A percentile compares a stretch with the other conserved stretches of the same genome.
Evolutionary conservation across 176 grass and related monocot genomes (phyloP).

Genomic region (Metroxylon sagu): DNA sequence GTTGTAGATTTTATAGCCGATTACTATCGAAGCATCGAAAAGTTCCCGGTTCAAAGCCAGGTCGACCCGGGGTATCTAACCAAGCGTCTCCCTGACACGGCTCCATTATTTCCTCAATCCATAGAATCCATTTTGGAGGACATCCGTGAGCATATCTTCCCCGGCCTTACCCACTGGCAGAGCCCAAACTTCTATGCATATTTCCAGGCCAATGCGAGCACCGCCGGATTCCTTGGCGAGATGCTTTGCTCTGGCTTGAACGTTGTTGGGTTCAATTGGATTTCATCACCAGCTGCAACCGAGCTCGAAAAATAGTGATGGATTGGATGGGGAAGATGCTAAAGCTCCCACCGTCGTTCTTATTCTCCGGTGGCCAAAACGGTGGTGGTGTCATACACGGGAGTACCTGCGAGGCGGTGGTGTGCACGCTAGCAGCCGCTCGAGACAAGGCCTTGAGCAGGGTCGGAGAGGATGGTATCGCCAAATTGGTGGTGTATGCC

Average conservation of each 20-base stretch:
- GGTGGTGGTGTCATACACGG: constrained; percentile 80
- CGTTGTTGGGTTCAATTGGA: constrained; percentile 73
- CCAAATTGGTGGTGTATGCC: constrained; percentile 60
- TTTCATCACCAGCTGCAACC: constrained; percentile 68
- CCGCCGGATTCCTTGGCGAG: constrained; percentile 69
- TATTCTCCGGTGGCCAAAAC: constrained; percentile 31
- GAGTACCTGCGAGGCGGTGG: constrained; percentile 54
- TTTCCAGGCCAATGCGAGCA: constrained; percentile 61
- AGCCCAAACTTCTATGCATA: constrained; percentile 64
- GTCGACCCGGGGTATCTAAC: constrained; percentile 34
- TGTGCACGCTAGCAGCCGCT: constrained; percentile 57
- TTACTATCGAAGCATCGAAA: constrained; percentile 37
- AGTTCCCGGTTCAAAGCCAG: constrained; percentile 27
- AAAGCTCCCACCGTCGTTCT: constrained; percentile 37
- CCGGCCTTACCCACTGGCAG: constrained; percentile 73
- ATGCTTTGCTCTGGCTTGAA: constrained; percentile 67
- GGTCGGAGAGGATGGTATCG: constrained; percentile 32
- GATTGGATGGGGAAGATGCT: constrained; percentile 72
- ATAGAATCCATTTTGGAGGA: constrained; percentile 35
- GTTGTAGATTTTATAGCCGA: constrained; percentile 31
- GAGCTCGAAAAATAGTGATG: constrained; percentile 68
- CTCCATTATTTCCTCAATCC: constrained; percentile 21
- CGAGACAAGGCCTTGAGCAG: constrained; percentile 42
- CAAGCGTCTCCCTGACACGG: constrained; percentile 20
- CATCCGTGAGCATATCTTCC: constrained; percentile 48